Evolutionary conservation across 1,139 yeast genomes (phyloP), one percentile per base, ranked within the genome.

Genomic region (Taphrina sp.): DNA sequence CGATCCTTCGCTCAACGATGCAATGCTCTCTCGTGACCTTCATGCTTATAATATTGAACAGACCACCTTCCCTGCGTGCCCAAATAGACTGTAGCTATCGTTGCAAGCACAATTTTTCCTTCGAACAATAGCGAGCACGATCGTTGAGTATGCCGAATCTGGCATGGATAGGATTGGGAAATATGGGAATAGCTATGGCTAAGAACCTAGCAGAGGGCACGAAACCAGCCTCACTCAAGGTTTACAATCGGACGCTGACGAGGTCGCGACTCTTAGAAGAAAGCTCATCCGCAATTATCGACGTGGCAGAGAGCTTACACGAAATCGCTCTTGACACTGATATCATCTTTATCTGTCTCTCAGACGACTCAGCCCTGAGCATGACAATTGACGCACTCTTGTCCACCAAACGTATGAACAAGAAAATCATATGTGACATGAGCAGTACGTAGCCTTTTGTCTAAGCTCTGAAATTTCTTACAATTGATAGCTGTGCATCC

Each of bases 401-500:
- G 3, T 8, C 20, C 5, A 58, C 24, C 14, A 52, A 14, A 14
- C 29, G 49, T 3, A 56, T 60, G 16, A 52, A 56, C 29, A 66
- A 66, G 37, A 66, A 65, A 57, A 37, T 64, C 34, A 57, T 67
- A 31, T 62, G 63, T 28, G 69, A 66, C 33, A 61, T 64, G 47
- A 36, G 44, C 44, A 46, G 47, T 43, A 31, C 24, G 45, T n/a
- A 2, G 16, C n/a, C 12, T 2, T 8, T 17, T 22, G 10, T 14
- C 20, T 38, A 4, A 5, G 17, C 5, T 8, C 7, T 5, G 17
- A 17, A 19, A 22, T 5, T n/a, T 17, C 29, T 22, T 4, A 38
- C 14, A 5, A 14, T 28, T 7, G 8, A 57, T 66, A 29, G 67
- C 70, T 2, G 63, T 67, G n/a, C 66, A 61, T 45, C 70, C 70